Percentiles rank a stretch among this genome's conserved stretches.
Conservation (phyloP, 2,329 filamentous ascomycete genomes). For the Penicillium psychrosexuale region DNA sequence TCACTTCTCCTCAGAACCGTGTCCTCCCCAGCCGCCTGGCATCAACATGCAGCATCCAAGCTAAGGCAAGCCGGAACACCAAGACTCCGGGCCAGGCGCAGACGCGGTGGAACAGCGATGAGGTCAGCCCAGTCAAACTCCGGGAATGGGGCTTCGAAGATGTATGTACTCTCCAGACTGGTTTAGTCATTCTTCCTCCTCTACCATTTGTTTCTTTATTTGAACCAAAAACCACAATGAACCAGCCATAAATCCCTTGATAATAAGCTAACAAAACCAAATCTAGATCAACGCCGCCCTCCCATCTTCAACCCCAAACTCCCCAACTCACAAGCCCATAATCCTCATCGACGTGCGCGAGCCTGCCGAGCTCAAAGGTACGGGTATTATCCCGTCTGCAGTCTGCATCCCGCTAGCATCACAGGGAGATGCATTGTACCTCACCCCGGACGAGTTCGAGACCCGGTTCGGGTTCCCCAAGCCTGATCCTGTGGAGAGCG, state of each 20-base stretch:
- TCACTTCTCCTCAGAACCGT: background rate
- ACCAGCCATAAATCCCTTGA: background rate
- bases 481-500: conserved; percentile 53
- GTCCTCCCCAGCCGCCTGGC: background rate
- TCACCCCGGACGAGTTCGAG: conserved; percentile 74
- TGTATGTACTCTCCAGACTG: conserved; percentile 19
- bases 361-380: conserved; percentile 44
- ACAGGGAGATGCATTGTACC: conserved; percentile 74
- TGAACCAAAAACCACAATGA: background rate
- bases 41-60: background rate
- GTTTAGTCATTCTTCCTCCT: background rate
- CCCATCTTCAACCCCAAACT: conserved; percentile 19
- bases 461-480: conserved; percentile 76
- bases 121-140: conserved; percentile 9
- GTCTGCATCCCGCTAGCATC: conserved; percentile 78
- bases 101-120: conserved; percentile 23
- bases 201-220: background rate
- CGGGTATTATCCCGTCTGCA: conserved; percentile 68
- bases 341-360: conserved; percentile 50
- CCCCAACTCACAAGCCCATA: conserved; percentile 28
- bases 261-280: background rate
- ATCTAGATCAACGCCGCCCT: conserved; percentile 37
- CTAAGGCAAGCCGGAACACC: background rate
- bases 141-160: conserved; percentile 38
- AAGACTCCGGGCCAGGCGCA: conserved; percentile 3